Evolutionary conservation across 2,329 filamentous ascomycete genomes (phyloP).

Genomic region (Diaporthe ilicicola): DNA sequence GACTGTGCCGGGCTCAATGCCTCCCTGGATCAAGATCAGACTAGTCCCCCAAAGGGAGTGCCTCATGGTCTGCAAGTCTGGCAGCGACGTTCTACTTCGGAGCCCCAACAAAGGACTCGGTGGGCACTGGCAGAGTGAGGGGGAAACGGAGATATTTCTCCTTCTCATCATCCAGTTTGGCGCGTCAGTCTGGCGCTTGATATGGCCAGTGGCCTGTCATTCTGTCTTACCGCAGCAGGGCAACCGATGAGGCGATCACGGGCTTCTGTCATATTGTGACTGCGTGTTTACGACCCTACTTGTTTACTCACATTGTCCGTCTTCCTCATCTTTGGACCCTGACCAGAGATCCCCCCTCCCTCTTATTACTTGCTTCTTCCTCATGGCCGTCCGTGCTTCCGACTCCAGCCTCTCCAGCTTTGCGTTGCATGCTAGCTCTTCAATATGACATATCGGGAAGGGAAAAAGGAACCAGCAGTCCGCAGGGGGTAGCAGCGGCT

Average conservation of each 20-base stretch:
- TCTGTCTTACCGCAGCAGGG: not conserved
- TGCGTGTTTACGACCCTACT: not conserved
- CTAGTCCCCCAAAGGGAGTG: constrained; percentile 6
- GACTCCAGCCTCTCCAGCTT: not conserved
- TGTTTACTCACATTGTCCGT: not conserved
- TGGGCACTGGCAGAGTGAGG: not conserved
- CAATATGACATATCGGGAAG: constrained; percentile 3
- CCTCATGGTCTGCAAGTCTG: not conserved
- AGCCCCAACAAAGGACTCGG: not conserved
- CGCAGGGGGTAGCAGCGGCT: constrained; percentile 16
- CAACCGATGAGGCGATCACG: not conserved
- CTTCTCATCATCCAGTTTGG: not conserved
- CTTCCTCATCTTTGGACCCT: not conserved
- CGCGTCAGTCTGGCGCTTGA: constrained; percentile 4
- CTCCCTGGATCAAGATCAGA: constrained; percentile 18
- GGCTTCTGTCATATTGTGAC: not conserved
- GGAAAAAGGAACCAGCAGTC: constrained; percentile 9
- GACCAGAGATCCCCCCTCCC: not conserved
- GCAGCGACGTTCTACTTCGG: not conserved
- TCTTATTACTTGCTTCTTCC: constrained; percentile 22
- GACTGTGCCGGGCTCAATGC: not conserved
- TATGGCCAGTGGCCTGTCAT: not conserved
- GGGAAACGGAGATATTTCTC: not conserved
- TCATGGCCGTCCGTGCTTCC: constrained; percentile 11
- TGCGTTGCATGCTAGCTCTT: constrained; percentile 1